A percentile compares a stretch with the other conserved stretches of the same genome.
phyloP scores from a whole-genome alignment of 2,329 filamentous ascomycete genomes.

The Eutypella sp. region DNA sequence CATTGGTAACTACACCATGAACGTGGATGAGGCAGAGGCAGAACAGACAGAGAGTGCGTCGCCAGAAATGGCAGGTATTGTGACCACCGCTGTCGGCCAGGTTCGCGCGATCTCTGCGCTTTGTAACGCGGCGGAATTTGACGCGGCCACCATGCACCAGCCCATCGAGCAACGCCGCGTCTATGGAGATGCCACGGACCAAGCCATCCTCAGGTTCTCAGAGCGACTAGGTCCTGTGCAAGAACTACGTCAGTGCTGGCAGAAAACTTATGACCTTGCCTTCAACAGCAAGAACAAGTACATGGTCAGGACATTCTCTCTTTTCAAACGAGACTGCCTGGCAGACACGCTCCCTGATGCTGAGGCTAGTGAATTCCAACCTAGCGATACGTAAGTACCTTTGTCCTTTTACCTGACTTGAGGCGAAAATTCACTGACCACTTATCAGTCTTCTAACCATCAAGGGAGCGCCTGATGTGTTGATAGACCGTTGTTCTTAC shows the following conservation, averaged over 20 bases:
- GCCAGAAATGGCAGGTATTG: constrained; percentile 19
- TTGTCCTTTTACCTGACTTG: constrained; percentile 35
- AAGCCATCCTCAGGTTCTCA: constrained; percentile 67
- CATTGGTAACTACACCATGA: constrained; percentile 47
- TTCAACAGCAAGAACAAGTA: constrained; percentile 86
- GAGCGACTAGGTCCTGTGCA: constrained; percentile 58
- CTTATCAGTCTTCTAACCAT: constrained; percentile 65
- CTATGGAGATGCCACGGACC: constrained; percentile 72
- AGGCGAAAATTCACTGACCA: too few species aligned
- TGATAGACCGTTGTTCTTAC: constrained; percentile 58
- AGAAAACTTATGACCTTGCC: constrained; percentile 60
- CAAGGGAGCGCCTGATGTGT: constrained; percentile 72
- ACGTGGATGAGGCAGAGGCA: constrained; percentile 46
- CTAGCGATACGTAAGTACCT: constrained; percentile 31
- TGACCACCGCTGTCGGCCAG: constrained; percentile 46
- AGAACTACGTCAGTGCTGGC: constrained; percentile 58
- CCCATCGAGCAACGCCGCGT: constrained; percentile 59
- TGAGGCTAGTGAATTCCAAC: constrained; percentile 30
- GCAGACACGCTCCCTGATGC: constrained; percentile 31
- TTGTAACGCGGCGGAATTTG: constrained; percentile 73
- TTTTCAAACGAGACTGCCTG: constrained; percentile 34
- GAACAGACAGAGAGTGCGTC: constrained; percentile 25
- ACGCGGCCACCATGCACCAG: constrained; percentile 55
- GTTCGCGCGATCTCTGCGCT: constrained; percentile 58
- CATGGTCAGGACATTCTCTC: constrained; percentile 61